Conservation (phyloP, 768 basidiomycete genomes). For the Udeniomyces megalosporus region DNA sequence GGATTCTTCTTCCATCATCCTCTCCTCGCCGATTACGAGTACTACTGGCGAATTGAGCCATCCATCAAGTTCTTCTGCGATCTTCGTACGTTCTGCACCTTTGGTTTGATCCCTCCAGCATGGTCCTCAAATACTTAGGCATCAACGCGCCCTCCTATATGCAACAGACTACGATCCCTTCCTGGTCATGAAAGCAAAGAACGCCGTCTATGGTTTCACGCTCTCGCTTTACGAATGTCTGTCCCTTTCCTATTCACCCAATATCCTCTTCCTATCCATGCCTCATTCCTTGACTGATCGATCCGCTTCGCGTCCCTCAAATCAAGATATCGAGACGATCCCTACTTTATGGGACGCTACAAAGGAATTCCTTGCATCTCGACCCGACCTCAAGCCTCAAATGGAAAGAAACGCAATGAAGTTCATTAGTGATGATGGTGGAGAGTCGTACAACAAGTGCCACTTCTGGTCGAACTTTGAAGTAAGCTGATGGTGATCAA, state of each 20-base stretch:
- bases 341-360: slow-evolving; percentile 61
- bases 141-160: too few relatives aligned
- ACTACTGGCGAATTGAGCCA: slow-evolving; percentile 58
- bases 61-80: slow-evolving; percentile 69
- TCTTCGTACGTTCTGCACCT: slow-evolving; percentile 34
- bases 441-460: slow-evolving; percentile 44
- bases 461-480: background rate
- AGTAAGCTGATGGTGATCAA: too few relatives aligned
- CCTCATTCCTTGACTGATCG: background rate
- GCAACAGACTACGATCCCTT: slow-evolving; percentile 53
- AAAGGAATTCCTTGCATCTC: slow-evolving; percentile 32
- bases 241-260: background rate
- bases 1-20: slow-evolving; percentile 77
- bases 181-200: slow-evolving; percentile 56
- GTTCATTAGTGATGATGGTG: slow-evolving; percentile 61
- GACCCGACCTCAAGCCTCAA: slow-evolving; percentile 10
- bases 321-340: slow-evolving; percentile 44
- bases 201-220: slow-evolving; percentile 82
- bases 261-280: too few relatives aligned
- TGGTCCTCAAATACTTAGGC: too few relatives aligned
- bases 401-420: slow-evolving; percentile 46
- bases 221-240: slow-evolving; percentile 48
- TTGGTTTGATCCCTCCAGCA: slow-evolving; percentile 23
- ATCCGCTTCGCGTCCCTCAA: background rate
- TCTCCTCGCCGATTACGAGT: slow-evolving; percentile 55